phyloP scores from a whole-genome alignment of 371 early-diverging fungal species.

The Funneliformis caledonium region DNA sequence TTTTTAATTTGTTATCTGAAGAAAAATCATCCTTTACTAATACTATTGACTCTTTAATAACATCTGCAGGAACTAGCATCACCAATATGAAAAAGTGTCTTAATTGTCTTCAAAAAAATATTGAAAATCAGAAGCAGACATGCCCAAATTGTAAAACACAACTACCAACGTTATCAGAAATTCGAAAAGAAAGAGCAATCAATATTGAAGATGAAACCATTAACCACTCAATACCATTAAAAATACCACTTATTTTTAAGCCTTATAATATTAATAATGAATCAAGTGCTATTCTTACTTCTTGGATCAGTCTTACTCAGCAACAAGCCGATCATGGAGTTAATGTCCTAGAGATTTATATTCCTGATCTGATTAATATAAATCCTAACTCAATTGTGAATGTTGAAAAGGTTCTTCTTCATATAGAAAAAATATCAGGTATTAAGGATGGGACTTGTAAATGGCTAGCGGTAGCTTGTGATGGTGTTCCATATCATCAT shows the following conservation, averaged over 20 bases:
- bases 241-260: constrained; percentile 16
- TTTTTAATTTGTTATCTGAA: constrained; percentile 22
- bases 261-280: background rate
- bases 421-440: constrained; percentile 27
- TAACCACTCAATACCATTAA: constrained; percentile 21
- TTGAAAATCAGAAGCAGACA: constrained; percentile 27
- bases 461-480: constrained; percentile 13
- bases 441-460: constrained; percentile 25
- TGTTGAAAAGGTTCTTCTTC: constrained; percentile 25
- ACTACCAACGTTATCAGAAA: constrained; percentile 6
- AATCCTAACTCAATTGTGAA: constrained; percentile 26
- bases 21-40: constrained; percentile 33
- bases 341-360: background rate
- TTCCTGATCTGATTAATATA: constrained; percentile 27
- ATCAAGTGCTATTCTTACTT: background rate
- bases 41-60: background rate
- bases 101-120: background rate
- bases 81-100: constrained; percentile 1
- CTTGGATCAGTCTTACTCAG: constrained; percentile 15
- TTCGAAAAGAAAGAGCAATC: too few species aligned
- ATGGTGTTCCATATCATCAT: constrained; percentile 23
- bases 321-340: background rate
- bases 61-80: background rate
- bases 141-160: background rate
- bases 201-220: too few species aligned